These are phyloP conservation scores for Sarocladium oryzae DNA, from an alignment of 2,329 filamentous ascomycete species.

Conservation along the genomic window DNA sequence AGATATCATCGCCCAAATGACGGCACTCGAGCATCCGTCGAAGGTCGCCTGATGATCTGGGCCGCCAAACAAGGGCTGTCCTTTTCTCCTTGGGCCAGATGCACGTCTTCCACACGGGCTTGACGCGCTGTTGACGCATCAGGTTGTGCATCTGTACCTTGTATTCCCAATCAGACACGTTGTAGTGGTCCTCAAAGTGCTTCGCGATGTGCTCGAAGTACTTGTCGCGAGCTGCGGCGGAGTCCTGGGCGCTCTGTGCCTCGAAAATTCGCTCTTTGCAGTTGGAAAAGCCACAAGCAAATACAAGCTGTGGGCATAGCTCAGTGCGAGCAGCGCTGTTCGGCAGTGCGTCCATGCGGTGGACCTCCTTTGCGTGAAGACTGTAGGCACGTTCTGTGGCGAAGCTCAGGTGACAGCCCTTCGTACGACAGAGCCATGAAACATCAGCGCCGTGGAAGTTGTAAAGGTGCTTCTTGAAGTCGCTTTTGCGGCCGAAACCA, in stretches of 20 bases:
- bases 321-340: slow-evolving; percentile 35
- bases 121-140: slow-evolving; percentile 35
- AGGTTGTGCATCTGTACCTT: slow-evolving; percentile 37
- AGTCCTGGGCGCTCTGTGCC: slow-evolving; percentile 29
- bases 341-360: slow-evolving; percentile 34
- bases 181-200: slow-evolving; percentile 37
- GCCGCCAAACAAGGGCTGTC: slow-evolving; percentile 32
- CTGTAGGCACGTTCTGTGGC: slow-evolving; percentile 39
- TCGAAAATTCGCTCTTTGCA: slow-evolving; percentile 39
- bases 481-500: slow-evolving; percentile 39
- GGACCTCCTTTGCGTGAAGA: slow-evolving; percentile 36
- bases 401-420: slow-evolving; percentile 35
- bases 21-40: slow-evolving; percentile 39
- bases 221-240: slow-evolving; percentile 31
- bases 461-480: slow-evolving; percentile 43
- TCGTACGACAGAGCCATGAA: slow-evolving; percentile 36
- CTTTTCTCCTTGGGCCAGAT: slow-evolving; percentile 39
- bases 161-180: slow-evolving; percentile 38
- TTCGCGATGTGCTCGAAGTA: slow-evolving; percentile 42
- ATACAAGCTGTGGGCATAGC: slow-evolving; percentile 37
- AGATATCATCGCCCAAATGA: slow-evolving; percentile 34
- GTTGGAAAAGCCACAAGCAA: slow-evolving; percentile 34
- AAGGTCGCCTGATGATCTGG: slow-evolving; percentile 35
- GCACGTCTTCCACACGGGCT: slow-evolving; percentile 38
- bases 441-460: slow-evolving; percentile 38